Percentiles rank a stretch among this genome's conserved stretches.
Conservation (phyloP, 148 eudicot species). For the Amaranthus cruentus region DNA sequence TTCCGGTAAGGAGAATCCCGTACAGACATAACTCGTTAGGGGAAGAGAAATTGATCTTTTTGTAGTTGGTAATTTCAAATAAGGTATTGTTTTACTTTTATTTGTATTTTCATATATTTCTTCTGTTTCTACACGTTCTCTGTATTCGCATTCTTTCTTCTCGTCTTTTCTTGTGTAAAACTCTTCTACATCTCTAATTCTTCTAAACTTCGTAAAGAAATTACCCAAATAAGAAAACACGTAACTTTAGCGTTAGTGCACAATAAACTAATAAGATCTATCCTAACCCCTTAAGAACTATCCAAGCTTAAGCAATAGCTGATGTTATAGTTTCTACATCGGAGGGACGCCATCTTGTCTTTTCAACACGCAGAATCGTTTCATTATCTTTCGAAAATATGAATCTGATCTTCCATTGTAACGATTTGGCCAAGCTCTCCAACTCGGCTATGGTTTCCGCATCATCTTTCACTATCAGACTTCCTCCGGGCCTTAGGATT, state of each 20-base stretch:
- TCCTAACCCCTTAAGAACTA: no score
- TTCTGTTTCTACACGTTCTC: no score
- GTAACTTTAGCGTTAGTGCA: no score
- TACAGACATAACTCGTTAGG: not conserved
- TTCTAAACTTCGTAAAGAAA: no score
- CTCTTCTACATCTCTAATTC: no score
- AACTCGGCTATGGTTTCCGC: constrained; percentile 49
- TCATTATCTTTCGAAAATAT: constrained; percentile 42
- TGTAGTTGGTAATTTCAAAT: no score
- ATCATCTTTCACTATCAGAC: constrained; percentile 49
- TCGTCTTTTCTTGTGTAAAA: no score
- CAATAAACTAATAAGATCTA: no score
- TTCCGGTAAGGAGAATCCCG: not conserved
- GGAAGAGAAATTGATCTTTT: not conserved
- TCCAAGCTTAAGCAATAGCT: constrained; percentile 36
- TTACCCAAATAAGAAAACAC: no score
- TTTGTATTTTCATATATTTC: no score
- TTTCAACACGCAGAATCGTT: constrained; percentile 50
- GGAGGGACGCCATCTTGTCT: constrained; percentile 64
- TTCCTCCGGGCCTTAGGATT: constrained; percentile 62
- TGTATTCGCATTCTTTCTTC: no score
- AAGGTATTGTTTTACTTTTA: no score
- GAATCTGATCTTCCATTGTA: constrained; percentile 55
- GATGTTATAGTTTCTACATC: constrained; percentile 43
- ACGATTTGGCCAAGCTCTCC: constrained; percentile 53